A percentile compares a stretch with the other conserved stretches of the same genome.
phyloP scores from a whole-genome alignment of 2,329 filamentous ascomycete species.

The Alternaria sp. region DNA sequence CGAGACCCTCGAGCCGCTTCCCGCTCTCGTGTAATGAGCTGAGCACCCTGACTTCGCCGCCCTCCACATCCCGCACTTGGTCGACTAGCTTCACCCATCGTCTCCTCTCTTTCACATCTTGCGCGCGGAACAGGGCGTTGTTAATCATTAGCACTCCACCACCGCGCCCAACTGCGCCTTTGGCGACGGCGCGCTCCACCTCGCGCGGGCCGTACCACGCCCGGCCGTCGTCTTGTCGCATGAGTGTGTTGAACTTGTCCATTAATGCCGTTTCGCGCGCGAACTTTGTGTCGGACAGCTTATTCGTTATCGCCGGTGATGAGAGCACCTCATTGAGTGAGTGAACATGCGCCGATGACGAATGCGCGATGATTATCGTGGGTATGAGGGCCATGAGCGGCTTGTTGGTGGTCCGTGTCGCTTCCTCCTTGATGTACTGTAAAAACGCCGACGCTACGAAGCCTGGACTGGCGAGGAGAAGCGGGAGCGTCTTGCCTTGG shows the following conservation, averaged over 20 bases:
- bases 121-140: slow-evolving; percentile 84
- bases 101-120: slow-evolving; percentile 76
- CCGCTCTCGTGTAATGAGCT: slow-evolving; percentile 96
- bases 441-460: slow-evolving; percentile 85
- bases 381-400: slow-evolving; percentile 67
- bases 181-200: slow-evolving; percentile 80
- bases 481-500: slow-evolving; percentile 55
- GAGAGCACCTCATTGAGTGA: slow-evolving; percentile 86
- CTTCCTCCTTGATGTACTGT: slow-evolving; percentile 69
- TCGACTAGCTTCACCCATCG: slow-evolving; percentile 87
- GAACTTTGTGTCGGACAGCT: slow-evolving; percentile 87
- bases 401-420: slow-evolving; percentile 74
- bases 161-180: slow-evolving; percentile 86
- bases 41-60: slow-evolving; percentile 85
- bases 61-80: slow-evolving; percentile 77
- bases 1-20: slow-evolving; percentile 79
- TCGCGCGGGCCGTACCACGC: slow-evolving; percentile 90
- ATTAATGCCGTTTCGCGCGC: slow-evolving; percentile 82
- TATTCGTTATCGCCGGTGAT: slow-evolving; percentile 76
- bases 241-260: slow-evolving; percentile 78
- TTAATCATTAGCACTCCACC: slow-evolving; percentile 86
- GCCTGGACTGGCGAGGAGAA: slow-evolving; percentile 87
- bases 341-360: slow-evolving; percentile 84
- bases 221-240: slow-evolving; percentile 83
- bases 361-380: slow-evolving; percentile 76